Evolutionary conservation across 129 eudicot species (phyloP), one percentile per base, ranked within the genome.

Genomic region (Calendula officinalis): DNA sequence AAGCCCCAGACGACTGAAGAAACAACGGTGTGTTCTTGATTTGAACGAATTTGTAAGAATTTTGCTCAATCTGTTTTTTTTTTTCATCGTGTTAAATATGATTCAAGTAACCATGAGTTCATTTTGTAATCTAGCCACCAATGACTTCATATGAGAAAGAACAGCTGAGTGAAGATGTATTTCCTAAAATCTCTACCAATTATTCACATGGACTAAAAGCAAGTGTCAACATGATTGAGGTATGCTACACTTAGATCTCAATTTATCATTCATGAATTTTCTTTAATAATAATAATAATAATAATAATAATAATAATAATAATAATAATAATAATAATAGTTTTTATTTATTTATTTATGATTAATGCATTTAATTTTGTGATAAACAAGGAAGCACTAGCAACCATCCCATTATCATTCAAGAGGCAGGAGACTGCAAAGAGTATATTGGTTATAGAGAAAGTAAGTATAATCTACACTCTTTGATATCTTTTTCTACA

Each of bases 351-450:
- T 15, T 44, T 56, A 30, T 13, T 49, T 71, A 51, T 52, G 43
- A 60, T 60, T 73, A 34, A 42, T 33, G 6, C 10, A 32, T 54
- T 54, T 53, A 42, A 42, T 30, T 55, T 7, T 68, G 45, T 56
- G 54, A 51, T 74, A 10, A 74, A 74, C 62, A 40, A 74, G 78
- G 78, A 66, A 74, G 78, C 78, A 66, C 66, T 74, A 66, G 78
- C 78, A 66, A 66, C 55, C 68, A 66, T 74, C 48, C 78, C 78
- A 66, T 48, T 74, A 58, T 74, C 78, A 74, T 74, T 74, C 73
- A 74, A 74, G 53, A 66, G 67, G 48, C 68, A 74, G 66, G 78
- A 74, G 73, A 66, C 73, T 40, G 59, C 68, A 66, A 58, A 58
- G 35, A 74, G 78, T 33, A 66, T 41, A 45, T 49, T 74, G 56